These are phyloP conservation scores for Coemansia sp. DNA, from an alignment of 371 early-diverging fungal species.

Conservation along the genomic window DNA sequence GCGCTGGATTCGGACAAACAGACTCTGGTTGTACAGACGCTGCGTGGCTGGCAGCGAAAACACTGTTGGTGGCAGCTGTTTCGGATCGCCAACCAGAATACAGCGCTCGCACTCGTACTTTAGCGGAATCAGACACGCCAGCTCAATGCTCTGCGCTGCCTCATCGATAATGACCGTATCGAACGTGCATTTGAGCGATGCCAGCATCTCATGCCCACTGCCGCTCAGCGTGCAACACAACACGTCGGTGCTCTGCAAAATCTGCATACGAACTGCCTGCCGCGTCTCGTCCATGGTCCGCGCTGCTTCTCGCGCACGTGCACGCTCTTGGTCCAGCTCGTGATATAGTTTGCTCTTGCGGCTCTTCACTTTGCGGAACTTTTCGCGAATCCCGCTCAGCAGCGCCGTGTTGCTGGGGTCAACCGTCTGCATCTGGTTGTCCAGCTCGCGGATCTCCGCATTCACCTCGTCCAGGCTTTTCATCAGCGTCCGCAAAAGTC, in stretches of 20 bases:
- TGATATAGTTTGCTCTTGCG: slow-evolving; percentile 44
- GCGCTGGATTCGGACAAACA: slow-evolving; percentile 78
- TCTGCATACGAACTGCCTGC: slow-evolving; percentile 62
- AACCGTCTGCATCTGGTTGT: slow-evolving; percentile 51
- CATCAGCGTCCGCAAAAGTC: slow-evolving; percentile 43
- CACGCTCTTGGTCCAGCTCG: slow-evolving; percentile 46
- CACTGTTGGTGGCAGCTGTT: slow-evolving; percentile 95
- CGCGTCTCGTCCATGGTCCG: slow-evolving; percentile 51
- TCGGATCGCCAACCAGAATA: slow-evolving; percentile 96
- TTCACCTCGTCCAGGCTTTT: slow-evolving; percentile 52
- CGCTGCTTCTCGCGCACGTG: slow-evolving; percentile 33
- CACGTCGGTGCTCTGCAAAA: slow-evolving; percentile 71
- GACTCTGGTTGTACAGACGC: slow-evolving; percentile 80
- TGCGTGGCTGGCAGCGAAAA: slow-evolving; percentile 71
- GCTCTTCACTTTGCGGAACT: slow-evolving; percentile 35
- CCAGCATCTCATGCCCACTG: slow-evolving; percentile 82
- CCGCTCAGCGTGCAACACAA: slow-evolving; percentile 83
- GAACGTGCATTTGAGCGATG: slow-evolving; percentile 62
- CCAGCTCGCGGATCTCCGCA: slow-evolving; percentile 58
- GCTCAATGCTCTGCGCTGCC: slow-evolving; percentile 95
- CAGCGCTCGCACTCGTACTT: slow-evolving; percentile 78
- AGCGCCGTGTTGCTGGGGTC: slow-evolving; percentile 39
- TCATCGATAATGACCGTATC: slow-evolving; percentile 94
- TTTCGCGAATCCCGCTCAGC: slow-evolving; percentile 23
- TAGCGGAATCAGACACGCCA: slow-evolving; percentile 87